Conservation (phyloP, 1,284 basidiomycete genomes). For the Boletus calvinii region DNA sequence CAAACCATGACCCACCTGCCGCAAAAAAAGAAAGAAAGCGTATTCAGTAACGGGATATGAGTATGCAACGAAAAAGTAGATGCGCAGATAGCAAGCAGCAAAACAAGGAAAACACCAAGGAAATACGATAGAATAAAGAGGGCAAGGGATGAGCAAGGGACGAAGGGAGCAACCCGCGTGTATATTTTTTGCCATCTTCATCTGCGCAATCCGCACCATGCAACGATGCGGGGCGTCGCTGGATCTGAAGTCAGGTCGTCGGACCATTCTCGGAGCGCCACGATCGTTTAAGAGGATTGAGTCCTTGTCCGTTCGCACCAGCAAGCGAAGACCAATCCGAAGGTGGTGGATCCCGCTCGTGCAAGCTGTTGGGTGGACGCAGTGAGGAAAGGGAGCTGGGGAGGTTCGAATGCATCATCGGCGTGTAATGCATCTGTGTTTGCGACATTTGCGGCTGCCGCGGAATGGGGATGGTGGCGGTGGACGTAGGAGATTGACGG, state of each 20-base stretch:
- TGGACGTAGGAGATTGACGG: not conserved
- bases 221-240: not conserved
- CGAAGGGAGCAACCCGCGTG: not conserved
- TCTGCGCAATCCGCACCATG: not conserved
- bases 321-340: constrained; percentile 34
- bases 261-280: constrained; percentile 29
- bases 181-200: not conserved
- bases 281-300: constrained; percentile 27
- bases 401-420: constrained; percentile 7
- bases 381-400: constrained; percentile 1
- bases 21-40: constrained; percentile 4
- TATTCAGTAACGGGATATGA: not conserved
- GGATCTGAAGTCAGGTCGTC: constrained; percentile 6
- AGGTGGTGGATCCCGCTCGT: constrained; percentile 22
- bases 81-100: constrained; percentile 1
- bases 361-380: constrained; percentile 14
- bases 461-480: not conserved
- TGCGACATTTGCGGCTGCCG: constrained; percentile 1
- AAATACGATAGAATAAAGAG: constrained; percentile 1
- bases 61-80: constrained; percentile 4
- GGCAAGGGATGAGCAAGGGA: not conserved
- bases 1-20: not conserved
- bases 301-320: constrained; percentile 28
- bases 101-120: not conserved
- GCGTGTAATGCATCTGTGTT: constrained; percentile 8